Base-by-base conservation (phyloP, 768 basidiomycete species). In the Cystofilobasidium macerans region DNA sequence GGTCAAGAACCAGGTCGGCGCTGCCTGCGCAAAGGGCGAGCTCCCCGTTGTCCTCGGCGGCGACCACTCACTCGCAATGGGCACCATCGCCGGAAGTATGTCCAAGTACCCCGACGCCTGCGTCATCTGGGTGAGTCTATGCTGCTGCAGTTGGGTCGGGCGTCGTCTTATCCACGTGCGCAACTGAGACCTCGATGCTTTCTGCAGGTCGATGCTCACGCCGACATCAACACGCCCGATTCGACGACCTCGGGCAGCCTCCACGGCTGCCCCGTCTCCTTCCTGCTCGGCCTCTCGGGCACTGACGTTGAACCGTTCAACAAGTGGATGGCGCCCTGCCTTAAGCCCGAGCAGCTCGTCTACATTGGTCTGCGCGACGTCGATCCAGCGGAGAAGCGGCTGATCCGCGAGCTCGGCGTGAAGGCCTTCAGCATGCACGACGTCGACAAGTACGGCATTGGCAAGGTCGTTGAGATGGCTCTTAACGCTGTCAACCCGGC, bases 181-280 rank as follows among this genome's bases (percentile, higher is more conserved):
- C n/a, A n/a, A n/a, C n/a, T n/a, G n/a, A n/a, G n/a, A n/a, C n/a
- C n/a, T n/a, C n/a, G n/a, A n/a, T n/a, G 26, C 2, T 13, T 38
- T 12, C 7, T 11, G 9, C 69, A 76, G 75, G 80, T 98, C 67
- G 95, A 99, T 74, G 95, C 95, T 3, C 95, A 97, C 72, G 87
- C 91, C 24, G 95, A 98, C 75, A 90, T 99, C 78, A 97, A 99
- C 77, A 95, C 93, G 8, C 78, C 82, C 14, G 83, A 86, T 64
- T 84, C 88, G 20, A 92, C 92, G 24, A 85, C 75, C 57, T 73
- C 72, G 82, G 94, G 94, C 35, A 97, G 98, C 77, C 86, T 99
- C 54, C 95, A 99, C 77, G 95, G 95, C 69, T 97, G 95, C 86
- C 95, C 95, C 26, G 83, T 98, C 51, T 89, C 95, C 7, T 98